Percentiles rank a stretch among this genome's conserved stretches.
Evolutionary conservation across 2,329 filamentous ascomycete genomes (phyloP).

Genomic region (Fusarium tricinctum): DNA sequence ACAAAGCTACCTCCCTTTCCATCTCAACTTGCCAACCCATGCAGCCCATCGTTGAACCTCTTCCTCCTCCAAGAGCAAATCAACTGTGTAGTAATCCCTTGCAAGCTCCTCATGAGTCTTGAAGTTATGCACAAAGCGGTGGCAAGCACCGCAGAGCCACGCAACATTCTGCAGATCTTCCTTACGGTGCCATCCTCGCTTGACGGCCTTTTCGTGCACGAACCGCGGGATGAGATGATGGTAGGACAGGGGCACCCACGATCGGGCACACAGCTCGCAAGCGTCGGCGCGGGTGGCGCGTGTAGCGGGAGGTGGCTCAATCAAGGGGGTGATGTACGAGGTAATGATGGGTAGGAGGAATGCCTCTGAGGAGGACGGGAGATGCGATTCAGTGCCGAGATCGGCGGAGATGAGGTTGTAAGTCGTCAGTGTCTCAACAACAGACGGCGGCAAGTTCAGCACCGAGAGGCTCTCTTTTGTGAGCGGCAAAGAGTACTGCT

Average conservation of each 20-base stretch:
- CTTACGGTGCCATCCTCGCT: constrained; percentile 82
- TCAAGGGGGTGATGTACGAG: constrained; percentile 70
- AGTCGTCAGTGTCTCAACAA: constrained; percentile 75
- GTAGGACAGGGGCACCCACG: constrained; percentile 83
- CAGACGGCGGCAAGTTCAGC: constrained; percentile 66
- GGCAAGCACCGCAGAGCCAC: constrained; percentile 88
- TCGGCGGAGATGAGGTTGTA: constrained; percentile 72
- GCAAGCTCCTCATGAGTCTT: constrained; percentile 84
- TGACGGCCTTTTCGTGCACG: constrained; percentile 81
- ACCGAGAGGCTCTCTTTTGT: constrained; percentile 65
- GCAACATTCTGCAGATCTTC: constrained; percentile 84
- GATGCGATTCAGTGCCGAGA: constrained; percentile 51
- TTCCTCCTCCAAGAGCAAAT: constrained; percentile 76
- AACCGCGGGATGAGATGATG: constrained; percentile 88
- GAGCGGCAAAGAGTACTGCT: constrained; percentile 70
- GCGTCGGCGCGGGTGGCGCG: constrained; percentile 66
- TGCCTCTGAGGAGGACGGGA: constrained; percentile 59
- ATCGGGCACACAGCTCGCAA: constrained; percentile 83
- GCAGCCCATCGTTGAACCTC: constrained; percentile 78
- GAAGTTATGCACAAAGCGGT: constrained; percentile 84
- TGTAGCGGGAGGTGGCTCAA: constrained; percentile 74
- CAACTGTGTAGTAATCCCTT: constrained; percentile 78
- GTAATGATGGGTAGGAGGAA: constrained; percentile 76
- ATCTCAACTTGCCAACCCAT: constrained; percentile 81
- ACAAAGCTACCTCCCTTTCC: constrained; percentile 68